Percentiles rank a stretch among this genome's conserved stretches.
Conservation (phyloP, 139 green algal species). For the Penium margaritaceum region DNA sequence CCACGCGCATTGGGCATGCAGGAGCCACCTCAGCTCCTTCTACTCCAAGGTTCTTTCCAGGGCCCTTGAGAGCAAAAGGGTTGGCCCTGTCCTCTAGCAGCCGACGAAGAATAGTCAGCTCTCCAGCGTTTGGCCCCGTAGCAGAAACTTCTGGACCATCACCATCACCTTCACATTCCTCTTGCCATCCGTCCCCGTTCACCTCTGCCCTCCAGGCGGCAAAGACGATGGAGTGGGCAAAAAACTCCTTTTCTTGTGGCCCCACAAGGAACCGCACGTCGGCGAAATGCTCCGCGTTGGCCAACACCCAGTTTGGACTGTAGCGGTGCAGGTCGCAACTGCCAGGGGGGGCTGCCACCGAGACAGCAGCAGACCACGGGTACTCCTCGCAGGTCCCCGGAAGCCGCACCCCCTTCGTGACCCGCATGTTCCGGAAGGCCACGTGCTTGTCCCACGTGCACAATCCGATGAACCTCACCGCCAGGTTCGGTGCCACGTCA, state of each 20-base stretch:
- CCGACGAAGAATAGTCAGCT: background rate
- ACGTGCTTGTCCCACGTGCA: conserved; percentile 40
- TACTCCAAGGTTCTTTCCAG: background rate
- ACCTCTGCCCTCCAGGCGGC: too few relatives aligned
- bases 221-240: too few relatives aligned
- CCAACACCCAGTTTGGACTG: background rate
- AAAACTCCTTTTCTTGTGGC: too few relatives aligned
- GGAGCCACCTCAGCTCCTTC: background rate
- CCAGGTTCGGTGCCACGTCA: conserved; percentile 21
- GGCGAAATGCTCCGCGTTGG: too few relatives aligned
- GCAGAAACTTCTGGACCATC: too few relatives aligned
- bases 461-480: conserved; percentile 31
- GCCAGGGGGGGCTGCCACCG: too few relatives aligned
- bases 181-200: too few relatives aligned
- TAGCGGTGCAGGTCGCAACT: background rate
- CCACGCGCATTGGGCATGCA: too few relatives aligned
- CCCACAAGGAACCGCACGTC: too few relatives aligned
- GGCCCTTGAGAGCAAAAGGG: too few relatives aligned
- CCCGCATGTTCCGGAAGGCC: conserved; percentile 38
- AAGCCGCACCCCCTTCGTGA: background rate
- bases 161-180: too few relatives aligned
- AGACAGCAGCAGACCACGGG: too few relatives aligned
- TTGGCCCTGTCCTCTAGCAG: background rate
- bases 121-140: background rate
- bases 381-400: background rate